Base-by-base conservation (phyloP, 225 moss, liverwort and hornwort species). In the Straminergon stramineum region DNA sequence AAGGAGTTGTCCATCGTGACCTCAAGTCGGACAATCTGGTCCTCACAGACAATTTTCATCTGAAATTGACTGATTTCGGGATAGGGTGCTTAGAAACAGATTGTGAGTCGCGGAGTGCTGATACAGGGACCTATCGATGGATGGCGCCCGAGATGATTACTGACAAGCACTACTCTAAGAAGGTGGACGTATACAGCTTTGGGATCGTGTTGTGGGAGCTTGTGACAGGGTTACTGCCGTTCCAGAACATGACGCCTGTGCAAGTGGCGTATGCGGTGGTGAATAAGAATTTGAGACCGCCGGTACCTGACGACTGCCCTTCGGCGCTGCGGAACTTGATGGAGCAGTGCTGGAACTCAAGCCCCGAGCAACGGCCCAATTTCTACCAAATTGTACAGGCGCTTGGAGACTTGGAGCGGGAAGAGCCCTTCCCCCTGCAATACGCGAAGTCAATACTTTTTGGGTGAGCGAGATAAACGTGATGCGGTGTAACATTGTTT, bases 111-210 rank as follows among this genome's bases (percentile, higher is more conserved):
- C 94, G 95, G 71, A 96, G 91, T 21, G 95, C 87, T 3, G 97
- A 98, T 61, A 88, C 93, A 37, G 98, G 98, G 8, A 98, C 98
- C 15, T 96, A 94, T 77, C 96, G 97, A 31, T 98, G 98, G 98
- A 98, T 98, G 98, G 98, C 98, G 61, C 98, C 98, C 17, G 98
- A 98, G 90, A 94, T 98, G 96, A 97, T 98, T 37, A 94, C 90
- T 48, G 92, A 92, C 81, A 93, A 96, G 85, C 92, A 60, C 57
- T 93, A 91, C 82, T 97, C 97, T 17, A 95, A 93, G 87, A 98
- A 97, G 90, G 96, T 96, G 83, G 98, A 98, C 90, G 98, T 98
- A 19, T 98, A 96, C 90, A 96, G 97, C 90, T 98, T 98, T 61
- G 98, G 98, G 70, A 96, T 98, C 64, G 95, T 97, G 35, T 76